Evolutionary conservation across 2,329 filamentous ascomycete genomes (phyloP).

Genomic region (Tolypocladium cylindrosporum): DNA sequence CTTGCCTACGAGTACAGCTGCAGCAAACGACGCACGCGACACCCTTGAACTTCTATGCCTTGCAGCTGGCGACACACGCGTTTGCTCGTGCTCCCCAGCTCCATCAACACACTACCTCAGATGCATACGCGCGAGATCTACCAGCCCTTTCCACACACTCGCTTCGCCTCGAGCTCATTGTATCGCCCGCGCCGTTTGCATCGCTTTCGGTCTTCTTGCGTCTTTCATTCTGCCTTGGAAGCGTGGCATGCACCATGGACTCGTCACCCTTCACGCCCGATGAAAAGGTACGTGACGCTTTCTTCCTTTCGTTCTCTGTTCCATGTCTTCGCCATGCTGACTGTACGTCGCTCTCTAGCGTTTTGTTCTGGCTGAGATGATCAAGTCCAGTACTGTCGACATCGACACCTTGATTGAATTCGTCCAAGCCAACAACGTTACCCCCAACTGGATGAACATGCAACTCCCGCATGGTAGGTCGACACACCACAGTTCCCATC

Average conservation of each 20-base stretch:
- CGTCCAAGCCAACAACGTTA: constrained; percentile 29
- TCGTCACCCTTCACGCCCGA: background rate
- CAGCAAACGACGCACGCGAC: background rate
- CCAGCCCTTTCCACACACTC: background rate
- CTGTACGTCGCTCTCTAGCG: constrained; percentile 25
- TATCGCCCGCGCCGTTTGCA: background rate
- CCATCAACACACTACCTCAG: background rate
- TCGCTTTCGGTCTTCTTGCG: background rate
- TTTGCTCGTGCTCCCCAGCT: background rate
- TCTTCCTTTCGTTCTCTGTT: background rate
- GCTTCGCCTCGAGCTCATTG: background rate
- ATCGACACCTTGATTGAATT: constrained; percentile 35
- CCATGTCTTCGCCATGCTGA: background rate
- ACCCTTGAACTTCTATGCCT: background rate
- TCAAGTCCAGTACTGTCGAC: constrained; percentile 44
- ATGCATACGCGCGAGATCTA: background rate
- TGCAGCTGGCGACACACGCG: background rate
- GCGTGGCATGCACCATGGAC: background rate
- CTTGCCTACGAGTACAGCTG: background rate
- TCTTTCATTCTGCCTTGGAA: background rate
- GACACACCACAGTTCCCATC: background rate
- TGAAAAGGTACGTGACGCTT: background rate
- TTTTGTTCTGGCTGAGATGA: constrained; percentile 47
- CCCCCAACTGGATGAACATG: constrained; percentile 37
- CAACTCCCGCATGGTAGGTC: constrained; percentile 35